A percentile compares a stretch with the other conserved stretches of the same genome.
Evolutionary conservation across 495 filamentous ascomycete genomes (phyloP).

Genomic region (Penicillium coffeae): DNA sequence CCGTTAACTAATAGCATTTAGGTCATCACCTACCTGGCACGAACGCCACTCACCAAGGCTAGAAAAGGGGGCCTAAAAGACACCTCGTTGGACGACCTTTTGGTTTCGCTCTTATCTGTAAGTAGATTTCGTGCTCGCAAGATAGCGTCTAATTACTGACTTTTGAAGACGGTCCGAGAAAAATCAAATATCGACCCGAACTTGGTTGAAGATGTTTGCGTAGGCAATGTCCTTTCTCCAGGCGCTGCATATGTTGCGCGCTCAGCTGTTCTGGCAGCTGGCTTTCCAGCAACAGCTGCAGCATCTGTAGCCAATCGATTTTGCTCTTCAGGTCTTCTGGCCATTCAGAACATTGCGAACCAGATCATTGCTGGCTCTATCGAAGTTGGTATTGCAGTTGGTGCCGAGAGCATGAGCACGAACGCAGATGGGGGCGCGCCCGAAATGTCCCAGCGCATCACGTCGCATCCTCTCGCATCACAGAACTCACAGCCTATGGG

Average conservation of each 20-base stretch:
- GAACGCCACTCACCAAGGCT: conserved; percentile 76
- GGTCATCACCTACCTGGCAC: conserved; percentile 81
- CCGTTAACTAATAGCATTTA: conserved; percentile 5
- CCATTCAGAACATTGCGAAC: conserved; percentile 88
- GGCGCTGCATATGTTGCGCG: conserved; percentile 76
- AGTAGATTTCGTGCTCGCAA: conserved; percentile 20
- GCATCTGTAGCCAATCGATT: conserved; percentile 85
- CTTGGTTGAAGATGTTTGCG: conserved; percentile 86
- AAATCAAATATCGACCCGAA: conserved; percentile 76
- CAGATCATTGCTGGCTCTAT: conserved; percentile 79
- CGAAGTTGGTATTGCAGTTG: conserved; percentile 81
- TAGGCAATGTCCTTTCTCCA: conserved; percentile 71
- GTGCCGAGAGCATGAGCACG: conserved; percentile 82
- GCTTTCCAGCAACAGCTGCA: conserved; percentile 81
- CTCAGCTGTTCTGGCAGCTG: conserved; percentile 82
- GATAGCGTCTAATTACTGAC: neutral
- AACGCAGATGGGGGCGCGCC: conserved; percentile 66
- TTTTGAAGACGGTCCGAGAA: conserved; percentile 50
- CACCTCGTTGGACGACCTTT: conserved; percentile 75
- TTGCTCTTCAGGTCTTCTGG: conserved; percentile 92
- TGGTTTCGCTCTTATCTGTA: conserved; percentile 74
- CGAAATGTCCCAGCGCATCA: conserved; percentile 71
- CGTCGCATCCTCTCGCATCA: conserved; percentile 63
- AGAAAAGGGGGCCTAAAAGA: conserved; percentile 89
- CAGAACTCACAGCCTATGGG: conserved; percentile 94